Evolutionary conservation across 2,329 filamentous ascomycete species (phyloP), one percentile per base, ranked within the genome.

Genomic region (Microcyclosporella mali): DNA sequence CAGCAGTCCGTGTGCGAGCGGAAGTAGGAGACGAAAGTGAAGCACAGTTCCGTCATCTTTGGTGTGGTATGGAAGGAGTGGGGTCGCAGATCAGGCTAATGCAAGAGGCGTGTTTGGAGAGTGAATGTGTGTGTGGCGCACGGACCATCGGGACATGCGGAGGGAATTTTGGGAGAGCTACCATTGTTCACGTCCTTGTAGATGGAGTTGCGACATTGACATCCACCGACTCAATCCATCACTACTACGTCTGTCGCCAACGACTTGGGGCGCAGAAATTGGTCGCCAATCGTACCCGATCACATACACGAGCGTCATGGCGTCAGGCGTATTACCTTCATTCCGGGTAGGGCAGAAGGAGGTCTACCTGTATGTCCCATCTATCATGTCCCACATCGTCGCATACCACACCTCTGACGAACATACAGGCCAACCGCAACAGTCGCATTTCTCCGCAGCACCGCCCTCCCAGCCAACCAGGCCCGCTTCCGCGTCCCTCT

Each of bases 401-500:
- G 35, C 27, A 33, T 27, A 25, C 21, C 21, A 25, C 21, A 10
- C 25, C 41, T 30, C 10, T 29, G 29, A 18, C 33, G 14, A 41
- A 32, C 34, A 21, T 38, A 12, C 60, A 95, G 89, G 47, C 90
- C 90, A 40, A 81, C 84, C 61, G 86, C 94, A 70, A 78, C 81
- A 52, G 72, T 97, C 60, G 82, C 84, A 47, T 78, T 97, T 59
- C 72, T 94, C 57, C 84, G 82, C 55, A 84, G 81, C 45, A 78
- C 80, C 21, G 74, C 78, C 54, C 77, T 85, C 41, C 82, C 86
- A 6, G 81, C 89, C 15, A 84, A 81, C 64, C 88, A 86, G 64
- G 92, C 90, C 51, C 84, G 82, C 58, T 98, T 98, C 78, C 76
- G 83, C 59, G 90, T 95, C 25, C 92, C 92, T 9, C 77, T 97